These are phyloP conservation scores for Morella rubra DNA, from an alignment of 306 rosid genomes.

Conservation along the genomic window DNA sequence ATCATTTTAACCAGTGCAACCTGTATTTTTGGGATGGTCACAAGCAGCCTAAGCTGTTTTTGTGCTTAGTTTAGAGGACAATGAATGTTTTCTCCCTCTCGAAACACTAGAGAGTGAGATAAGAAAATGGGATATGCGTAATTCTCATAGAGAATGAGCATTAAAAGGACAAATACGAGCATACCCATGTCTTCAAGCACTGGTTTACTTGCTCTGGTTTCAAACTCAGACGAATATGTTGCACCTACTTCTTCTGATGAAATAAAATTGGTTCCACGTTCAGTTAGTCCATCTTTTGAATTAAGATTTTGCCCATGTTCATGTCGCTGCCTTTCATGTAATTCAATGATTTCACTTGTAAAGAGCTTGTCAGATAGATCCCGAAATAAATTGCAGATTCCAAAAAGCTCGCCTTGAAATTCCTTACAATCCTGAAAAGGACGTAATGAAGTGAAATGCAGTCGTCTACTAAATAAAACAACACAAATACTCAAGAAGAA, in stretches of 20 bases:
- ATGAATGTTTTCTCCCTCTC: neutral
- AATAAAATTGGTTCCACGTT: constrained; percentile 28
- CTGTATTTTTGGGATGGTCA: neutral
- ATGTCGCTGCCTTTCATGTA: constrained; percentile 46
- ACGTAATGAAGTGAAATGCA: neutral
- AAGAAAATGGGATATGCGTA: neutral
- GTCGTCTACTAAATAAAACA: constrained; percentile 10
- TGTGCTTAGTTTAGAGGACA: no score
- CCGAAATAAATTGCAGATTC: constrained; percentile 84
- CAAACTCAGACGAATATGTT: constrained; percentile 33
- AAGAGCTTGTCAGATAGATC: constrained; percentile 83
- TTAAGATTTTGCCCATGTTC: constrained; percentile 17
- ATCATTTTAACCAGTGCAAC: neutral
- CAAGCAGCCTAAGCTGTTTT: no score
- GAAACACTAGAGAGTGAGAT: neutral
- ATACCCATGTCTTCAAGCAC: constrained; percentile 71
- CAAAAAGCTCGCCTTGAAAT: constrained; percentile 94
- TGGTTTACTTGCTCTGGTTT: constrained; percentile 43
- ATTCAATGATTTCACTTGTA: constrained; percentile 74
- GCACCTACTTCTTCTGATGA: constrained; percentile 35
- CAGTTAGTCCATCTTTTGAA: constrained; percentile 25
- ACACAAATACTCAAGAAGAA: constrained; percentile 2
- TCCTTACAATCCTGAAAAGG: constrained; percentile 79
- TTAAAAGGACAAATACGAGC: constrained; percentile 20
- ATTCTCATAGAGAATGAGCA: constrained; percentile 1